phyloP scores from a whole-genome alignment of 805 yeast genomes.

The Lachancea fermentati region DNA sequence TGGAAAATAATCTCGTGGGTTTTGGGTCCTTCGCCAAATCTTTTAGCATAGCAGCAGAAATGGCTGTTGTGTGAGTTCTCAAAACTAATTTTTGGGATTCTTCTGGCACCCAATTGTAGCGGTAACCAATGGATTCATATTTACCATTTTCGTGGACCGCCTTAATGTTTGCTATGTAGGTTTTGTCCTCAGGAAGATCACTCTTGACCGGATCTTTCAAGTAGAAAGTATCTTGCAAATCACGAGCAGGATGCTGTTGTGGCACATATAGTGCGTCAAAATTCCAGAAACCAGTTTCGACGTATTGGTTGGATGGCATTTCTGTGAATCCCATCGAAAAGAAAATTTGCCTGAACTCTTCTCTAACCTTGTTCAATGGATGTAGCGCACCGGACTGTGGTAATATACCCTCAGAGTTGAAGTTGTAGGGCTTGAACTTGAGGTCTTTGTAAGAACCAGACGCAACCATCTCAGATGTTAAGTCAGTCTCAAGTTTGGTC shows the following conservation, averaged over 20 bases:
- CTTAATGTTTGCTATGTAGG: conserved; percentile 71
- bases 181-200: conserved; percentile 73
- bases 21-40: conserved; percentile 80
- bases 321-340: conserved; percentile 97
- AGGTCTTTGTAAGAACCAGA: conserved; percentile 77
- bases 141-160: conserved; percentile 86
- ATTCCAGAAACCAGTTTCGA: conserved; percentile 98
- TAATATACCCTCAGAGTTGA: conserved; percentile 86
- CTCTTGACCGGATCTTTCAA: conserved; percentile 87
- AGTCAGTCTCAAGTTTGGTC: conserved; percentile 81
- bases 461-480: conserved; percentile 87
- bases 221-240: conserved; percentile 96
- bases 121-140: conserved; percentile 93
- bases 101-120: conserved; percentile 93
- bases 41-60: conserved; percentile 83
- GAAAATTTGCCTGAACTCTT: conserved; percentile 96
- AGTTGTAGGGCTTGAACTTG: conserved; percentile 90
- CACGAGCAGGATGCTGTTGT: conserved; percentile 99
- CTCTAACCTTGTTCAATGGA: conserved; percentile 93
- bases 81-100: conserved; percentile 89
- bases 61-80: conserved; percentile 97
- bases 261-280: conserved; percentile 95
- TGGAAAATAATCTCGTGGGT: conserved; percentile 88
- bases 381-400: conserved; percentile 92
- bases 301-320: conserved; percentile 98